Evolutionary conservation across 768 basidiomycete genomes (phyloP), one percentile per base, ranked within the genome.

Genomic region (Mycena venus): DNA sequence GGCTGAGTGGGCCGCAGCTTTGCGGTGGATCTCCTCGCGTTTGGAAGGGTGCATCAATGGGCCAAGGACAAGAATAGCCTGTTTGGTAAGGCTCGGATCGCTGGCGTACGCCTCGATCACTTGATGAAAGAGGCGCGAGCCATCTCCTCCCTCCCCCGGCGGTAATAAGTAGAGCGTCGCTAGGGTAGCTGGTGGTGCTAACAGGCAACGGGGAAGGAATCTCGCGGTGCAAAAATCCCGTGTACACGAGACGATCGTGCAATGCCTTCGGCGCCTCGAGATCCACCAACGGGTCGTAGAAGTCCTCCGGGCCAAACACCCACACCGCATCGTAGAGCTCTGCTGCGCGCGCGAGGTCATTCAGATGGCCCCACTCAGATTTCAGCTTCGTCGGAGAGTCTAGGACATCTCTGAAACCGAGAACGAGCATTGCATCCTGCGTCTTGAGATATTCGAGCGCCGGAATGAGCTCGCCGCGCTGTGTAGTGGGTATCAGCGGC

Each of bases 301-400:
- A 70, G 32, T 70, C 68, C 25, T 25, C n/a, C 2, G 59, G 44
- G 2, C 68, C 68, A 62, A 70, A 70, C 11, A 70, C 68, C 68
- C 68, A 70, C 40, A 70, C 68, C 17, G 68, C 32, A 25, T 70
- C 68, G 59, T 70, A 70, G 32, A 70, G 17, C 44, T 70, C 68
- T 3, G 68, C 58, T n/a, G 68, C 68, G 55, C 68, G 68, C 7
- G 23, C 34, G 27, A 70, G 68, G 31, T 70, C 68, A 19, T 70
- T 62, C 3, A 70, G 59, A 53, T 70, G 68, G 19, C 68, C 60
- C 68, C 68, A 70, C 68, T 62, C 68, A 6, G 59, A 61, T 32
- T 53, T 60, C 12, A 70, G 68, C 36, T 70, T 70, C 40, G 17
- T 12, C 14, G 68, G 68, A 8, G 68, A 70, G 36, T 70, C 68